These are phyloP conservation scores for Schizosaccharomyces cryophilus DNA, from an alignment of 805 yeast species.

Conservation along the genomic window DNA sequence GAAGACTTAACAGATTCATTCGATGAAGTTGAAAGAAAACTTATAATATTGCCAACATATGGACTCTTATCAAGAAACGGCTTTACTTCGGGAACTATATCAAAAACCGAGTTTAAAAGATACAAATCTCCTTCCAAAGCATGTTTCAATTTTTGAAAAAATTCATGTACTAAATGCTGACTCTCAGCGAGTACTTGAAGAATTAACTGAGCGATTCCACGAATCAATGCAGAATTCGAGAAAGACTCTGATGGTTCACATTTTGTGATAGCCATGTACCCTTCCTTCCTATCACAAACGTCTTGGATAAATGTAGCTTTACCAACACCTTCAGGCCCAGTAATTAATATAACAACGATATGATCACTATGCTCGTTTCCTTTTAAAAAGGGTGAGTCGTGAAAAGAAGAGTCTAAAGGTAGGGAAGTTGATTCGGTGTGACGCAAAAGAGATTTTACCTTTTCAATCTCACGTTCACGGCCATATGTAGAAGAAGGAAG, in stretches of 20 bases:
- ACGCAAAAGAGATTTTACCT: background rate
- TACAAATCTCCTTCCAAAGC: background rate
- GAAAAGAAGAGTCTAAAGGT: background rate
- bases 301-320: constrained; percentile 5
- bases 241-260: background rate
- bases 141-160: background rate
- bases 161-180: constrained; percentile 1
- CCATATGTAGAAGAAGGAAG: background rate
- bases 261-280: constrained; percentile 2
- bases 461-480: background rate
- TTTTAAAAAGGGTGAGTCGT: too few relatives aligned
- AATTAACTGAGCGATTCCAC: constrained; percentile 4
- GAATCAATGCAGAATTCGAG: constrained; percentile 5
- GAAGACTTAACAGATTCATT: background rate
- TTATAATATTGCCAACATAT: too few relatives aligned
- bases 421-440: background rate
- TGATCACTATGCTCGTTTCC: too few relatives aligned
- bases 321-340: constrained; percentile 8
- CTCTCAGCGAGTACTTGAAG: constrained; percentile 8
- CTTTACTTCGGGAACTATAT: background rate
- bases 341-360: constrained; percentile 6
- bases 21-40: background rate
- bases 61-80: background rate
- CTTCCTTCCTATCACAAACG: constrained; percentile 5
- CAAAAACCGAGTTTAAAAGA: background rate